Evolutionary conservation across 805 yeast genomes (phyloP), one percentile per base, ranked within the genome.

Genomic region (Metschnikowia anglica): DNA sequence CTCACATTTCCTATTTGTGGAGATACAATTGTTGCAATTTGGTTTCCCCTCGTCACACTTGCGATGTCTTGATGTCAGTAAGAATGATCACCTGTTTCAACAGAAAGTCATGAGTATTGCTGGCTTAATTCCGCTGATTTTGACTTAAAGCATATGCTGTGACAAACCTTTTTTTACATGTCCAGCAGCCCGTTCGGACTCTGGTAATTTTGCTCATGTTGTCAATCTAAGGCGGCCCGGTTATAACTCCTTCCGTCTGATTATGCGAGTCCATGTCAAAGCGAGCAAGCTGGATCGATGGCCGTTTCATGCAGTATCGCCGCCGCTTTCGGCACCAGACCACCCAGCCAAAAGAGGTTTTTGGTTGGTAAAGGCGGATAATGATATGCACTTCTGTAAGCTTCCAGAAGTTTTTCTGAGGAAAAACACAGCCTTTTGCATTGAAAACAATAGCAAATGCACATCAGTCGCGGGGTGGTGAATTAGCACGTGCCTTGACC

Each of bases 31-130:
- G 29, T 61, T 56, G 55, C 83, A 78, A 8, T 41, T 49, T 2
- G 83, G 83, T 46, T 73, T 76, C 2, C 66, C 65, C 51, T 78
- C 83, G 52, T 77, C 83, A 54, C 83, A 78, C 48, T 78, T 78
- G 40, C 80, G 59, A 45, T 79, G 71, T 42, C 81, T 72, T 3
- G 25, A 10, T 18, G 53, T 52, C 47, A 48, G 54, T 46, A 30
- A 37, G 9, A 11, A 38, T 10, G 19, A 37, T 28, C 32, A 28
- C 10, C 4, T 24, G 10, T 24, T 24, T n/a, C 10, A 24, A 24
- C 7, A 8, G 11, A 23, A 23, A 23, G 11, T 11, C 11, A 8
- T 23, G 26, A 23, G 11, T 23, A 8, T 11, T 23, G 26, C 26
- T 23, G 26, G 7, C 11, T 23, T n/a, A 28, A 12, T 28, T 12